These are phyloP conservation scores for Mucor sp. DNA, from an alignment of 371 early-diverging fungal species.

Conservation along the genomic window DNA sequence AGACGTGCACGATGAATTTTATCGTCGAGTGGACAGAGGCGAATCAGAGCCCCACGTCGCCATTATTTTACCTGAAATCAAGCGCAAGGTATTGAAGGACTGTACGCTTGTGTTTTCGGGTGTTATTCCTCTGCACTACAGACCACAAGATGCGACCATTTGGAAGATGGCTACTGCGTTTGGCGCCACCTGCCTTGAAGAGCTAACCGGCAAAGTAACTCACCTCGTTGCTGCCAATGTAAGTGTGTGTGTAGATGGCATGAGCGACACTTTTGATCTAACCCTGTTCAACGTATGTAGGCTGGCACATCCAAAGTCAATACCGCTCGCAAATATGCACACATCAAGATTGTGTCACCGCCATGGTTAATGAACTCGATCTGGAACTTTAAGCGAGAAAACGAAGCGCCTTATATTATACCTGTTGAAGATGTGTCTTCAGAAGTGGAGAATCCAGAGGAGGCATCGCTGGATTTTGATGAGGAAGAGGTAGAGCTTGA, in stretches of 20 bases:
- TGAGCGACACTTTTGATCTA: too few species aligned
- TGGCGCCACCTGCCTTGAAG: conserved; percentile 67
- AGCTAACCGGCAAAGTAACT: conserved; percentile 61
- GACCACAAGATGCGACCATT: conserved; percentile 53
- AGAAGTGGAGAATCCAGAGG: conserved; percentile 46
- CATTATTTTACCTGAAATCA: conserved; percentile 46
- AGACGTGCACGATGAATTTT: conserved; percentile 45
- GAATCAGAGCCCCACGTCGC: conserved; percentile 40
- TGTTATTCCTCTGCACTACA: conserved; percentile 55
- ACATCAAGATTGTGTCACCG: conserved; percentile 55
- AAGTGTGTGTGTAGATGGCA: too few species aligned
- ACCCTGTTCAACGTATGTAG: too few species aligned
- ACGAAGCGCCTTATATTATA: conserved; percentile 53
- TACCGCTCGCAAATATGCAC: conserved; percentile 42
- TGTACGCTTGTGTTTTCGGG: conserved; percentile 59
- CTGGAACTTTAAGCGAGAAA: conserved; percentile 55
- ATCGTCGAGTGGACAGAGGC: conserved; percentile 30
- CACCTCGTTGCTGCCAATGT: conserved; percentile 83
- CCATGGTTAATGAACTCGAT: conserved; percentile 67
- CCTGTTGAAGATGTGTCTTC: conserved; percentile 7
- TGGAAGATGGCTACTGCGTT: conserved; percentile 71
- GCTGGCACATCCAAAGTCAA: conserved; percentile 63
- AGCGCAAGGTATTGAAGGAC: conserved; percentile 43
- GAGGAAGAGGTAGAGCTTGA: conserved; percentile 51
- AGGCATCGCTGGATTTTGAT: conserved; percentile 37